Conservation (phyloP, 1,284 basidiomycete species). For the Clitocybe nebularis region DNA sequence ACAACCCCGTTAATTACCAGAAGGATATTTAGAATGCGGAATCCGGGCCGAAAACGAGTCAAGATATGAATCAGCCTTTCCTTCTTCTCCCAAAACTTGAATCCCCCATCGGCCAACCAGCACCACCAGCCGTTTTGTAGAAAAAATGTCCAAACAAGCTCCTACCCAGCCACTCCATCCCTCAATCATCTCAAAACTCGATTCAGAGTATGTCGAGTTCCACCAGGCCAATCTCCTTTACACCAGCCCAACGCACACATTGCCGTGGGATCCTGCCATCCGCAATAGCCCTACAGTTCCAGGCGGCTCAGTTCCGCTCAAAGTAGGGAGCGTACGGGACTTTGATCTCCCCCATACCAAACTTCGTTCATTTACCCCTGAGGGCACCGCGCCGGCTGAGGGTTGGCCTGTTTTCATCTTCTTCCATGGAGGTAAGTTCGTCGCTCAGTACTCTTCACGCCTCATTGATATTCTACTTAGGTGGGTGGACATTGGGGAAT, state of each 20-base stretch:
- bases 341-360: conserved; percentile 41
- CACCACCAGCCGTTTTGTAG: conserved; percentile 1
- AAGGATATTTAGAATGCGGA: too few species aligned
- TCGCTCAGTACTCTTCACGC: background rate
- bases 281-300: conserved; percentile 52
- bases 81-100: background rate
- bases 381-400: conserved; percentile 38
- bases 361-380: conserved; percentile 56
- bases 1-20: too few species aligned
- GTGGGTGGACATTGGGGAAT: conserved; percentile 69
- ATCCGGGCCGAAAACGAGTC: conserved; percentile 1
- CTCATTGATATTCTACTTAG: conserved; percentile 21
- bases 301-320: conserved; percentile 49
- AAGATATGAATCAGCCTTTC: background rate
- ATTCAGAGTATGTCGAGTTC: conserved; percentile 60
- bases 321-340: conserved; percentile 52
- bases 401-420: conserved; percentile 64
- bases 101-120: too few species aligned
- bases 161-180: conserved; percentile 53
- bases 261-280: conserved; percentile 57
- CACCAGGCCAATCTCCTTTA: conserved; percentile 49
- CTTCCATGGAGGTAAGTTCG: conserved; percentile 52
- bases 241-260: conserved; percentile 45
- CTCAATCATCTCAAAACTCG: conserved; percentile 48
- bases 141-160: conserved; percentile 10